Base-by-base conservation (phyloP, 768 basidiomycete genomes). In the Dioszegia crocea region DNA sequence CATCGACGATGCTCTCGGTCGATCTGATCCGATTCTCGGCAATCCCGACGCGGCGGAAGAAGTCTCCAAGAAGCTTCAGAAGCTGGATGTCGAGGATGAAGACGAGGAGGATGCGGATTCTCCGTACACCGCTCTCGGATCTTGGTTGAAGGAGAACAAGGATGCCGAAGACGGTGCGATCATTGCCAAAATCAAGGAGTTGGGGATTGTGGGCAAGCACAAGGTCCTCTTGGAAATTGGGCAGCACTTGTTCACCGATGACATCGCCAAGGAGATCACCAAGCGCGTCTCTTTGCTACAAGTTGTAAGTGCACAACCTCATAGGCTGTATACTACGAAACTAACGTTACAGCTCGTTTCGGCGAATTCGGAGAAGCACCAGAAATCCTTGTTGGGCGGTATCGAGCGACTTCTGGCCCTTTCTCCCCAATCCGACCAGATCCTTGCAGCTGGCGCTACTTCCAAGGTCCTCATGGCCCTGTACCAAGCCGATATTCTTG, bases 151-250 rank as follows among this genome's bases (percentile, higher is more conserved):
- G 68, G 90, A 91, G 60, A 85, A 86, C 58, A 81, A 80, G 38
- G 80, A 80, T 19, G 80, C 82, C 3, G 57, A 61, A 10, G 76
- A 78, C 41, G 70, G 68, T 17, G 74, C 70, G 4, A 61, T 77
- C 38, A 81, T 82, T 47, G 80, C 85, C 26, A 91, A 91, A 80
- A 88, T 88, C 1, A 87, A 93, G 71, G 92, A 94, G 50, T 74
- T 92, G 23, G 90, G 89, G 41, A 87, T 98, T 62, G 91, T 89
- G 73, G 92, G 89, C 81, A 98, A 96, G 78, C 90, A 97, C 82
- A 93, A 88, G 82, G 83, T 88, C 0, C 80, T 94, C 30, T 82
- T 87, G 60, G 85, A 91, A 43, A 80, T 99, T 54, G 87, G 86
- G 19, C 88, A 93, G 75, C 83, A 85, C 6, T 80, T 98, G 56